Conservation (phyloP, 2,329 filamentous ascomycete species). For the Stachybotrys chartarum region DNA sequence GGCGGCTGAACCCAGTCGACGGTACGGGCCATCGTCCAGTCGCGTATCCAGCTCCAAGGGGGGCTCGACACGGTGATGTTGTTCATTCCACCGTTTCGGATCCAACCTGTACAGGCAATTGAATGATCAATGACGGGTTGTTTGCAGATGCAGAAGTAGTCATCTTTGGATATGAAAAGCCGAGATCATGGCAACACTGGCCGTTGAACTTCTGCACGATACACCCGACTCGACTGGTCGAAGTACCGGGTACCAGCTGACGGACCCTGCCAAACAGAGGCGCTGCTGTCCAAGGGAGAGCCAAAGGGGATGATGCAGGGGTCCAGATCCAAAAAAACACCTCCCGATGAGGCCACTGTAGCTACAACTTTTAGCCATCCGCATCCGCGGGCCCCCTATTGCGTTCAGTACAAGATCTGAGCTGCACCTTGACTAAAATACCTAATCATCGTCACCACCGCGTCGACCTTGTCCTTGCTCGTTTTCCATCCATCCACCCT, state of each 20-base stretch:
- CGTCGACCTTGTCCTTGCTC: conserved; percentile 10
- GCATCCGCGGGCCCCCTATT: conserved; percentile 6
- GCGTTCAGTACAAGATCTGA: conserved; percentile 4
- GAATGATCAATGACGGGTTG: too few species aligned
- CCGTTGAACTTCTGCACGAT: too few species aligned
- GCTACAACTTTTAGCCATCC: conserved; percentile 24
- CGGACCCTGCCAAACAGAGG: not conserved
- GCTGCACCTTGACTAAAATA: not conserved
- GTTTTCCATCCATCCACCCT: conserved; percentile 9
- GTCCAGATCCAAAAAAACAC: not conserved
- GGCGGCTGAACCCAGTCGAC: not conserved
- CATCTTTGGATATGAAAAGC: too few species aligned
- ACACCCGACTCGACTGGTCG: not conserved
- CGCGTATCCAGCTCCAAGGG: too few species aligned
- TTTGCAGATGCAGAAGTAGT: too few species aligned
- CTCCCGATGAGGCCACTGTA: conserved; percentile 28
- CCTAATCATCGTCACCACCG: conserved; percentile 3
- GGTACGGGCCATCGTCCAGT: not conserved
- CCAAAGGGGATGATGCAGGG: not conserved
- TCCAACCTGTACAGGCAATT: not conserved
- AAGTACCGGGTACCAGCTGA: not conserved
- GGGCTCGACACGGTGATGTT: too few species aligned
- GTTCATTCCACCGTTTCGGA: not conserved
- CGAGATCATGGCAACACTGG: too few species aligned
- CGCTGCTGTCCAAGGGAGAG: not conserved